phyloP scores from a whole-genome alignment of 176 grass and related monocot species.

The Calamus simplicifolius region DNA sequence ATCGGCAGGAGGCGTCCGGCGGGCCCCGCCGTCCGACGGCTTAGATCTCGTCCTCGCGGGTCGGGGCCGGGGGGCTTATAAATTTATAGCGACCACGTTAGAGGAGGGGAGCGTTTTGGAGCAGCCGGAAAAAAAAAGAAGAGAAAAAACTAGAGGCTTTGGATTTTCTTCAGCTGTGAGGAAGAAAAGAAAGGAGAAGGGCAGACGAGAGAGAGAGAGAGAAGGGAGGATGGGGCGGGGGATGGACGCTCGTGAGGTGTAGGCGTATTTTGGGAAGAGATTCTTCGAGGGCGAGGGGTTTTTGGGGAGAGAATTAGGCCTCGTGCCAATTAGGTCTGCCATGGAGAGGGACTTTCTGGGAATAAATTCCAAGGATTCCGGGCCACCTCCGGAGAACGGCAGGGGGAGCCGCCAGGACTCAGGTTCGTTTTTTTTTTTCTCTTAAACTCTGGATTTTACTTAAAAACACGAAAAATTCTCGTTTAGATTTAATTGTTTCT shows the following conservation, averaged over 20 bases:
- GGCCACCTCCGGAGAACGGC: slow-evolving; percentile 6
- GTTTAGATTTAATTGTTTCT: neutral
- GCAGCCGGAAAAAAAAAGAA: slow-evolving; percentile 4
- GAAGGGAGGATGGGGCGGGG: neutral
- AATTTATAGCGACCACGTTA: slow-evolving; percentile 13
- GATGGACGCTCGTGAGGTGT: neutral
- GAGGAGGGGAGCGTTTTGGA: slow-evolving; percentile 13
- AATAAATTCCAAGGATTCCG: slow-evolving; percentile 42
- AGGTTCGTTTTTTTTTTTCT: slow-evolving; percentile 30
- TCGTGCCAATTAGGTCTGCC: slow-evolving; percentile 6
- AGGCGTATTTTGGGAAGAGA: neutral
- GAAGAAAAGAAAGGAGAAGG: neutral
- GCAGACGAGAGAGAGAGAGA: neutral
- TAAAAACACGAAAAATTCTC: neutral
- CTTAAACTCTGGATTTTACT: neutral
- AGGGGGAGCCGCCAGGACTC: slow-evolving; percentile 32
- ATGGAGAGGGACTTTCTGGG: slow-evolving; percentile 89
- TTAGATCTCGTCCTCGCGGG: slow-evolving; percentile 17
- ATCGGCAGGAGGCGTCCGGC: slow-evolving; percentile 11
- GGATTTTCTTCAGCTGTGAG: too few relatives aligned
- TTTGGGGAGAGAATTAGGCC: slow-evolving; percentile 17
- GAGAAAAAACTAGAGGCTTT: neutral
- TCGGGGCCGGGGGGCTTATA: neutral
- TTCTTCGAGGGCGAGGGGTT: neutral
- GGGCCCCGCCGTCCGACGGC: neutral